These are phyloP conservation scores for Tylopilus sp. DNA, from an alignment of 1,284 basidiomycete genomes.

Conservation along the genomic window DNA sequence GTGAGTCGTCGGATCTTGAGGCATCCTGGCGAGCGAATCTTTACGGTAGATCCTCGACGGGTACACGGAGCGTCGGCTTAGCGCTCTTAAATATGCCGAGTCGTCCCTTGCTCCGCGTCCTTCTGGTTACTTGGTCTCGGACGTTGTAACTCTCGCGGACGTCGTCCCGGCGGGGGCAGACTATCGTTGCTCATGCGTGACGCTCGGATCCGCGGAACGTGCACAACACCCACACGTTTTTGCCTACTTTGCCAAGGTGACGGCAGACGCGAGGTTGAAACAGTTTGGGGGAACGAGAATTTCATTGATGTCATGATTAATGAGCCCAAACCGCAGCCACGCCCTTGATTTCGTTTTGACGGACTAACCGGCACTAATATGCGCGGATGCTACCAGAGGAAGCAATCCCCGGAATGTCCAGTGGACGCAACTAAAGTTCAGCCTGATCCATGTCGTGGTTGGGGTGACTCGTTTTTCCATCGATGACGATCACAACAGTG, in stretches of 20 bases:
- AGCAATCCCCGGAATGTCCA: too few relatives aligned
- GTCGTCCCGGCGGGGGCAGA: neutral
- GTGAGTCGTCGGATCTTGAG: too few relatives aligned
- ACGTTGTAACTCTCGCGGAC: neutral
- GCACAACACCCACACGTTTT: slow-evolving; percentile 43
- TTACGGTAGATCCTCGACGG: too few relatives aligned
- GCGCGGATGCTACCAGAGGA: too few relatives aligned
- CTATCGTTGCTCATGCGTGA: too few relatives aligned
- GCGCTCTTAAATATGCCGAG: neutral
- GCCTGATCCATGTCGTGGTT: too few relatives aligned
- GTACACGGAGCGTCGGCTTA: neutral
- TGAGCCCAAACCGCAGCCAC: neutral
- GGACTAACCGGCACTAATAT: too few relatives aligned
- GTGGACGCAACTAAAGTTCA: too few relatives aligned
- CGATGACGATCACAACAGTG: too few relatives aligned
- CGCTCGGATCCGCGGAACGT: slow-evolving; percentile 24
- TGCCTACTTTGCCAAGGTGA: slow-evolving; percentile 47
- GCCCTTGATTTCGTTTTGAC: too few relatives aligned
- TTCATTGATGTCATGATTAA: slow-evolving; percentile 2
- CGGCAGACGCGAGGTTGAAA: slow-evolving; percentile 44
- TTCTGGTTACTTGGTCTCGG: neutral
- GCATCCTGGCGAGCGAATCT: too few relatives aligned
- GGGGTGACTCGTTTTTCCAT: too few relatives aligned
- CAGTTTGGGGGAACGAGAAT: slow-evolving; percentile 2
- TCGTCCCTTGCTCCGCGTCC: neutral